Percentiles rank a stretch among this genome's conserved stretches.
phyloP scores from a whole-genome alignment of 2,329 filamentous ascomycete genomes.

The Microdochium nivale region DNA sequence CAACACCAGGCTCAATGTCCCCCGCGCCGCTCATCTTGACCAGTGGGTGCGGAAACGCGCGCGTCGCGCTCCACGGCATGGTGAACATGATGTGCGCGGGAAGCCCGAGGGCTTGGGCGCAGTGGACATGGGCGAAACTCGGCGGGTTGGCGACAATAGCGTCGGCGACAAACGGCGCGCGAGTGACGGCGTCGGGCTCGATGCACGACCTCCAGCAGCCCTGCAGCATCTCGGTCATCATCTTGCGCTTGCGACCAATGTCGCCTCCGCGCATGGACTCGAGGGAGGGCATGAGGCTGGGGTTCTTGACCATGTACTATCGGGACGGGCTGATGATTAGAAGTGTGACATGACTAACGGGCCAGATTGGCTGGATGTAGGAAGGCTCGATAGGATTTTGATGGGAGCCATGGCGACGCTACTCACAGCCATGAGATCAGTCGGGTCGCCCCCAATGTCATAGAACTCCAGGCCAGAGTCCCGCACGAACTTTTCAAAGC shows the following conservation, averaged over 20 bases:
- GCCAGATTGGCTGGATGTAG: no score
- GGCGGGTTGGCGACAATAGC: conserved; percentile 16
- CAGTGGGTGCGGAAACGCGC: conserved; percentile 37
- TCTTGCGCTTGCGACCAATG: conserved; percentile 15
- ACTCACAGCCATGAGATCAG: conserved; percentile 63
- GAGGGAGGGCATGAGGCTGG: conserved; percentile 18
- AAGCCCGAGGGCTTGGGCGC: conserved; percentile 45
- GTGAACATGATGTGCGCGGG: conserved; percentile 61
- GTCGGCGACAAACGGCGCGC: conserved; percentile 13
- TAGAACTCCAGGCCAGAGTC: conserved; percentile 69
- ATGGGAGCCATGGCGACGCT: not conserved
- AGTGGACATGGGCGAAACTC: conserved; percentile 16
- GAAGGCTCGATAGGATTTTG: no score
- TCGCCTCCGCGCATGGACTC: conserved; percentile 16
- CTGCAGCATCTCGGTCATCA: conserved; percentile 18
- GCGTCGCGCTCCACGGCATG: conserved; percentile 41
- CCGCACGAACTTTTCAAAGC: conserved; percentile 59
- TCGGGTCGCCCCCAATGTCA: conserved; percentile 66
- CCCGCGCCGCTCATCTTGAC: conserved; percentile 30
- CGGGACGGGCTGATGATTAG: no score
- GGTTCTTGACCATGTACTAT: conserved; percentile 27
- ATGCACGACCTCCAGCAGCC: conserved; percentile 21
- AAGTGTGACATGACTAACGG: not conserved
- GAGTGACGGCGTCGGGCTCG: conserved; percentile 10
- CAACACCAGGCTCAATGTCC: conserved; percentile 17